phyloP scores from a whole-genome alignment of 202 grass and related monocot species.

The Hordeum pubiflorum region DNA sequence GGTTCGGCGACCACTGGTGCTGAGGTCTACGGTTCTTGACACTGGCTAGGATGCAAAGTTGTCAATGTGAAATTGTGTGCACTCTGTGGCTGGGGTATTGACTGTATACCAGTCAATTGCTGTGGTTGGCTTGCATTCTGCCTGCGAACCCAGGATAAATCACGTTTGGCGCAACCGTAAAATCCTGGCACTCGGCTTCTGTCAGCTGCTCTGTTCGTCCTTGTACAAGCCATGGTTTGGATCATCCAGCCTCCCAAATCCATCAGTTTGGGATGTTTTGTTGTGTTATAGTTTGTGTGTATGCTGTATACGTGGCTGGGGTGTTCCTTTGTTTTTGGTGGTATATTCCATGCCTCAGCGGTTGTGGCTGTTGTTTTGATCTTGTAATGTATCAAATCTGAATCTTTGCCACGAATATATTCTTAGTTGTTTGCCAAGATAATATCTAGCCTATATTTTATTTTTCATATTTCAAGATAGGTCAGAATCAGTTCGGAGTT shows the following conservation, averaged over 20 bases:
- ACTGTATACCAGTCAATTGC: not conserved
- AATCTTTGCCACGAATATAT: not conserved
- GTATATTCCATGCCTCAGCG: not conserved
- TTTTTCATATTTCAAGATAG: not conserved
- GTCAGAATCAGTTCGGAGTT: not conserved
- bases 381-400: not conserved
- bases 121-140: not conserved
- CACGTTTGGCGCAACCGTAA: not conserved
- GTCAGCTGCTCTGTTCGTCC: not conserved
- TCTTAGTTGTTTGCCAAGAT: not conserved
- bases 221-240: not conserved
- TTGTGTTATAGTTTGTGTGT: not conserved
- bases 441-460: not conserved
- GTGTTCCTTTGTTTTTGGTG: not conserved
- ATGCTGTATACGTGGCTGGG: not conserved
- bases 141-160: not conserved
- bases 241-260: not conserved
- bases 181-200: not conserved
- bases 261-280: not conserved
- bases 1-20: not conserved
- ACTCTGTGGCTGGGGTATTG: not conserved
- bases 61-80: not conserved
- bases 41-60: not conserved
- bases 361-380: not conserved
- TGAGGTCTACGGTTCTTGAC: constrained; percentile 8